A percentile compares a stretch with the other conserved stretches of the same genome.
Evolutionary conservation across 2,329 filamentous ascomycete species (phyloP).

Genomic region (Fusarium incarnatum): DNA sequence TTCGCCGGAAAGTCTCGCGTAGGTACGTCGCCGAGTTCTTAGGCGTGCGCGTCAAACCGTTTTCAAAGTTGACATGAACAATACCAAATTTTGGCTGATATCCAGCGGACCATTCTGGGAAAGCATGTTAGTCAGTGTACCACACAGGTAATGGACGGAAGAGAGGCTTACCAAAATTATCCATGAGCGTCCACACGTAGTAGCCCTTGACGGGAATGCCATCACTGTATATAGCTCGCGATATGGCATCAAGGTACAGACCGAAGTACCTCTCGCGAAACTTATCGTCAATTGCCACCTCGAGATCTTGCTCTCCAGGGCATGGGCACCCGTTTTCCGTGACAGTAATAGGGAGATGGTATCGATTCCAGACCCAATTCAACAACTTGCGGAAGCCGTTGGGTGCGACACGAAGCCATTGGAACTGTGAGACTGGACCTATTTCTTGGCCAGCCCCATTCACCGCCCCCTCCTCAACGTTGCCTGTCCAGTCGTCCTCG

Average conservation of each 20-base stretch:
- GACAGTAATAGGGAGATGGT: constrained; percentile 13
- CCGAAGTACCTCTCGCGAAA: neutral
- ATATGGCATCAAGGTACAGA: constrained; percentile 3
- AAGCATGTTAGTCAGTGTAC: neutral
- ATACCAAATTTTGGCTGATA: constrained; percentile 55
- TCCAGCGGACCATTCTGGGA: constrained; percentile 51
- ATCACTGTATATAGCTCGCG: constrained; percentile 2
- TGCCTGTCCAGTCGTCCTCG: constrained; percentile 37
- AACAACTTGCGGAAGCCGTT: constrained; percentile 39
- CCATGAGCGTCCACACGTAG: constrained; percentile 10
- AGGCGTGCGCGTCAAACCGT: constrained; percentile 51
- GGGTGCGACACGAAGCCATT: constrained; percentile 31
- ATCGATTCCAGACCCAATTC: constrained; percentile 38
- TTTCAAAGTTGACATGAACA: constrained; percentile 54
- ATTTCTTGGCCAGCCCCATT: constrained; percentile 7
- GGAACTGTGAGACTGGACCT: constrained; percentile 18
- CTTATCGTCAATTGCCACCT: neutral
- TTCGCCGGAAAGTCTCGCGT: neutral
- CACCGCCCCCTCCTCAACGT: constrained; percentile 28
- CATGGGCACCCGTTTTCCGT: constrained; percentile 5
- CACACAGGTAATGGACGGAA: neutral
- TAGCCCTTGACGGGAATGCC: neutral
- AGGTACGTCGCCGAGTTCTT: constrained; percentile 49
- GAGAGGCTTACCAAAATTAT: neutral
- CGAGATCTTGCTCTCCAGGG: neutral